Evolutionary conservation across 805 yeast genomes (phyloP).

Genomic region (Cyberlindnera maclurae): DNA sequence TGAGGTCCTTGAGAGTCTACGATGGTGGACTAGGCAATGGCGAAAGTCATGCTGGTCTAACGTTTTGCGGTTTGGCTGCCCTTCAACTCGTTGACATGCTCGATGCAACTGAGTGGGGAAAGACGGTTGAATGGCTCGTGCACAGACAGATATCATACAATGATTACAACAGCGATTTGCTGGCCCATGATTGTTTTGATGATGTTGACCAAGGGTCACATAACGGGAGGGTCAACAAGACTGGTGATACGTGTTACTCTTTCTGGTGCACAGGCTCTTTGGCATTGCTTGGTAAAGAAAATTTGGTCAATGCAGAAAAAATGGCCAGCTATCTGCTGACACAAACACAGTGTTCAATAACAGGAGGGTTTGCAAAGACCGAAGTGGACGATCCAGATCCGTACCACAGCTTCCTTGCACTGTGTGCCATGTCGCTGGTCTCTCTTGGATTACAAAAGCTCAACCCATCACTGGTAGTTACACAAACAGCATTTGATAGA

Average conservation of each 20-base stretch:
- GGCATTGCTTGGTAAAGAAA: constrained; percentile 29
- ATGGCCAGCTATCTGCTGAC: constrained; percentile 40
- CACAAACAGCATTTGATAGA: constrained; percentile 2
- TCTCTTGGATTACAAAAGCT: constrained; percentile 5
- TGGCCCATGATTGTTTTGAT: constrained; percentile 33
- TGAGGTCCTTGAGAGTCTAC: constrained; percentile 30
- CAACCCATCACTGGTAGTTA: constrained; percentile 10
- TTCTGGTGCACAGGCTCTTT: constrained; percentile 75
- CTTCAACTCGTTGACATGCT: constrained; percentile 35
- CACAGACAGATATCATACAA: constrained; percentile 52
- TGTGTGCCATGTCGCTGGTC: constrained; percentile 39
- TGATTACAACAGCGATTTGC: constrained; percentile 18
- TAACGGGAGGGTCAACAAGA: constrained; percentile 82
- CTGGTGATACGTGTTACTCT: constrained; percentile 79
- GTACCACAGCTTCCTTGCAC: constrained; percentile 55
- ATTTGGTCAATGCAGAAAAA: constrained; percentile 29
- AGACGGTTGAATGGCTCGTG: constrained; percentile 51
- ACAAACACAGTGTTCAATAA: constrained; percentile 48
- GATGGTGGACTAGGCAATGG: constrained; percentile 70
- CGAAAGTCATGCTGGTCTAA: constrained; percentile 84
- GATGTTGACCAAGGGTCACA: constrained; percentile 63
- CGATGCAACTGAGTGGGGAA: constrained; percentile 23
- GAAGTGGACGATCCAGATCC: constrained; percentile 63
- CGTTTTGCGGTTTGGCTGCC: constrained; percentile 75
- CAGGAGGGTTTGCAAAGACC: constrained; percentile 79